A percentile compares a stretch with the other conserved stretches of the same genome.
Conservation (phyloP, 495 filamentous ascomycete genomes). For the Coniosporium apollinis region DNA sequence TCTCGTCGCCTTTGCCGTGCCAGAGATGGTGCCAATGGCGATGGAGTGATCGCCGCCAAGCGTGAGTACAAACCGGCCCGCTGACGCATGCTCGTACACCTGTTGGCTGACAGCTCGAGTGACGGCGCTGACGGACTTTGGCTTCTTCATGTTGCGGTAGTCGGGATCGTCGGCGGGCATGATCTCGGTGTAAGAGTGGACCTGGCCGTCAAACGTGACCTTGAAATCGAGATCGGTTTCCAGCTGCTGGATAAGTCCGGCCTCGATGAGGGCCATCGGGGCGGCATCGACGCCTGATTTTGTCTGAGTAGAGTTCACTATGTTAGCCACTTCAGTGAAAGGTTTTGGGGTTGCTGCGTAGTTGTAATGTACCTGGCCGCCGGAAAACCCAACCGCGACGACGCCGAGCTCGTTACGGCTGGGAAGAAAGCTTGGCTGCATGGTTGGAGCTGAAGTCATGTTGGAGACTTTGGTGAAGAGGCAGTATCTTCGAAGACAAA, state of each 20-base stretch:
- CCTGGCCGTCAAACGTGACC: slow-evolving; percentile 65
- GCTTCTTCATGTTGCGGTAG: slow-evolving; percentile 84
- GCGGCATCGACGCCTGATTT: slow-evolving; percentile 88
- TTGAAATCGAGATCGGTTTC: slow-evolving; percentile 73
- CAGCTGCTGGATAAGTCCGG: slow-evolving; percentile 73
- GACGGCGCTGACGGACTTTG: slow-evolving; percentile 74
- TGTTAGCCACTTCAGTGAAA: slow-evolving; percentile 2
- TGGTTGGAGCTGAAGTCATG: slow-evolving; percentile 64
- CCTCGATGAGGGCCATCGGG: slow-evolving; percentile 76
- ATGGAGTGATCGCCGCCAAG: slow-evolving; percentile 94
- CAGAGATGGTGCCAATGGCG: slow-evolving; percentile 81
- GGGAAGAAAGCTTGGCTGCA: slow-evolving; percentile 68
- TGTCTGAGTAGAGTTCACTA: slow-evolving; percentile 39
- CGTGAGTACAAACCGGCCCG: slow-evolving; percentile 79
- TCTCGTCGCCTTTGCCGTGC: slow-evolving; percentile 65
- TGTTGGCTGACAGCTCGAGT: slow-evolving; percentile 63
- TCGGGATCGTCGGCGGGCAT: slow-evolving; percentile 57
- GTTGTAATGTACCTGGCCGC: slow-evolving; percentile 61
- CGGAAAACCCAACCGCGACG: slow-evolving; percentile 91
- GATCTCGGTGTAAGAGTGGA: slow-evolving; percentile 68
- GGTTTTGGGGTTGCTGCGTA: neutral
- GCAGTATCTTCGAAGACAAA: too few relatives aligned
- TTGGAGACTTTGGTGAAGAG: too few relatives aligned
- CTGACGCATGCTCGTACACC: slow-evolving; percentile 70
- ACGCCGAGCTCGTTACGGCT: slow-evolving; percentile 66